These are phyloP conservation scores for Leishmania guyanensis DNA, from an alignment of 208 protist species.

Conservation along the genomic window DNA sequence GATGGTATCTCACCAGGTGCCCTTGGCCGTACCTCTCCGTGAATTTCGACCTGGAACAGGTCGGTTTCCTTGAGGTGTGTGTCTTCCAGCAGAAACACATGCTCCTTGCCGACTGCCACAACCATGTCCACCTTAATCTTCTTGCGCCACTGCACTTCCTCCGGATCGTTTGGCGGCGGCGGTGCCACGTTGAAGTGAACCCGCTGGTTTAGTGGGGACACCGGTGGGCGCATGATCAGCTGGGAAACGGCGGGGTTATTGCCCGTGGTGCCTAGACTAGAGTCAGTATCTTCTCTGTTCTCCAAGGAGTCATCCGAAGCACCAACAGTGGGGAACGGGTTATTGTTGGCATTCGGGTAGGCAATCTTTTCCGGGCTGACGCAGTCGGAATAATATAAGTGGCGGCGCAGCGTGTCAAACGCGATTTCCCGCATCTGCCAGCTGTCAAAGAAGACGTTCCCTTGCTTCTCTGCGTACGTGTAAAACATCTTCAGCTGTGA, in stretches of 20 bases:
- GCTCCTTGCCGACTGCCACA: constrained; percentile 40
- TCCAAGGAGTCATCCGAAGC: constrained; percentile 15
- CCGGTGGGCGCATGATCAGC: constrained; percentile 8
- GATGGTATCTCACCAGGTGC: constrained; percentile 37
- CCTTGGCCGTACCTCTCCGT: constrained; percentile 49
- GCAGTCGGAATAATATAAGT: constrained; percentile 61
- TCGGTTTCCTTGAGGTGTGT: constrained; percentile 54
- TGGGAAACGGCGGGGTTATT: constrained; percentile 14
- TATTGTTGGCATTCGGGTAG: constrained; percentile 36
- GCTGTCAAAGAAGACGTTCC: constrained; percentile 41
- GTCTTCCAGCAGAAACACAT: constrained; percentile 56
- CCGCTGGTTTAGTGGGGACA: constrained; percentile 25
- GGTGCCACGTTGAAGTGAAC: constrained; percentile 19
- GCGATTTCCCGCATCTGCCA: constrained; percentile 73
- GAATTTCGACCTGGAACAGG: constrained; percentile 61
- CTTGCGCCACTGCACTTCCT: constrained; percentile 53
- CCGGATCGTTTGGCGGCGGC: constrained; percentile 28
- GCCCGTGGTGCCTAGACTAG: constrained; percentile 2
- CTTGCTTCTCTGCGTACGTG: constrained; percentile 62
- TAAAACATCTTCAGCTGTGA: constrained; percentile 45
- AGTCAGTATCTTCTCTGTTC: constrained; percentile 1
- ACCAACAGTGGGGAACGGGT: constrained; percentile 6
- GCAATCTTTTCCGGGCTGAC: constrained; percentile 35
- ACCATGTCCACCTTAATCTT: constrained; percentile 77
- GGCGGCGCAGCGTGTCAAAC: constrained; percentile 70